A percentile compares a stretch with the other conserved stretches of the same genome.
phyloP scores from a whole-genome alignment of 2,329 filamentous ascomycete species.

The Phoma sp. region DNA sequence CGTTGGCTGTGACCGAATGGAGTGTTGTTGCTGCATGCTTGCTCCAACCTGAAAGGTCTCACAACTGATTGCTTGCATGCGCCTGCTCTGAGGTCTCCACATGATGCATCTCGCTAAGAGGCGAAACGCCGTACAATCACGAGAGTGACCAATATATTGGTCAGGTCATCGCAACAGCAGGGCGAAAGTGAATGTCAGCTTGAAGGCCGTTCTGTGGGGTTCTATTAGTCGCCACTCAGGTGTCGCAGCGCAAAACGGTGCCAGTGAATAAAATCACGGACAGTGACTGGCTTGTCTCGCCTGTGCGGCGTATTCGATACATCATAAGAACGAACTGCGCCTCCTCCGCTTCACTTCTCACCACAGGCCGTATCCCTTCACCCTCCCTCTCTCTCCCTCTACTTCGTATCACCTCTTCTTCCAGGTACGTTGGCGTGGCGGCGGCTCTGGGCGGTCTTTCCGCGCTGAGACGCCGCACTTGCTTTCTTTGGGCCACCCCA shows the following conservation, averaged over 20 bases:
- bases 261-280: slow-evolving; percentile 42
- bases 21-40: slow-evolving; percentile 14
- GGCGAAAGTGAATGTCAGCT: slow-evolving; percentile 30
- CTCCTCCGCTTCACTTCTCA: slow-evolving; percentile 13
- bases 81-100: slow-evolving; percentile 9
- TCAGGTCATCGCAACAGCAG: slow-evolving; percentile 18
- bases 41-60: slow-evolving; percentile 28
- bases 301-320: slow-evolving; percentile 27
- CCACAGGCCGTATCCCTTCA: background rate
- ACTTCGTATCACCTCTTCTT: background rate
- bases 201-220: slow-evolving; percentile 30
- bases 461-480: slow-evolving; percentile 46
- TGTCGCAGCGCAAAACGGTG: slow-evolving; percentile 26
- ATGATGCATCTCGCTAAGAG: slow-evolving; percentile 13
- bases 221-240: slow-evolving; percentile 42
- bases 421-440: slow-evolving; percentile 15
- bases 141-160: slow-evolving; percentile 24
- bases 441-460: slow-evolving; percentile 30
- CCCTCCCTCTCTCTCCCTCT: background rate
- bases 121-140: slow-evolving; percentile 8
- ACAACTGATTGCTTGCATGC: slow-evolving; percentile 26
- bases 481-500: slow-evolving; percentile 44
- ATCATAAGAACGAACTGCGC: slow-evolving; percentile 32
- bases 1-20: slow-evolving; percentile 15
- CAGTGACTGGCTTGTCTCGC: slow-evolving; percentile 31